Base-by-base conservation (phyloP, 768 basidiomycete species). In the Daedaleopsis sinensis region DNA sequence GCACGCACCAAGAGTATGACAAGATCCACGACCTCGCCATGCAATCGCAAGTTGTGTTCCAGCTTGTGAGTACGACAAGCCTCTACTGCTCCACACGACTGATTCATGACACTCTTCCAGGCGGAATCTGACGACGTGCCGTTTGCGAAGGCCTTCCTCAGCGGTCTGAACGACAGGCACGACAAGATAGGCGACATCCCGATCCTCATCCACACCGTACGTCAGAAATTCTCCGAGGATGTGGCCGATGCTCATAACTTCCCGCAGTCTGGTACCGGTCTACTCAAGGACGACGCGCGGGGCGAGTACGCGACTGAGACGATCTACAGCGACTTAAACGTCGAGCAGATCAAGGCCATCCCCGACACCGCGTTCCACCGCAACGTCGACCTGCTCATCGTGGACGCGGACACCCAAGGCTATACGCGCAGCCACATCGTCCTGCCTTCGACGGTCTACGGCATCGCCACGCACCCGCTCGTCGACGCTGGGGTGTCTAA, bases 171-270 rank as follows among this genome's bases (percentile, higher is more conserved):
- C 73, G 80, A 76, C 64, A 72, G 78, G 21, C 71, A 79, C 52
- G 73, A 77, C 35, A 67, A 63, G 21, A 80, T 80, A 0, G 81
- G 82, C 3, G 74, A 69, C 2, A 67, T 71, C 1, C 79, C 85
- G 6, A 76, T 78, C 59, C 75, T 85, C 11, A 87, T 91, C 18
- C 85, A 91, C 66, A 88, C 87, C 0, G 88, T 86, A 65, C 65
- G 85, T 72, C 6, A 2, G 3, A 19, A 32, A 18, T 21, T 49
- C 16, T 32, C 7, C 3, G 27, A 32, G 27, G 7, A 32, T 32
- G 27, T 32, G 4, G 27, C 27, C 27, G 27, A 32, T 1, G 21
- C n/a, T 24, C 44, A 5, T 13, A 5, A 5, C 24, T 1, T 35
- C 3, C 16, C 27, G 12, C 16, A 66, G 65, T 61, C 65, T 3